Base-by-base conservation (phyloP, 2,329 filamentous ascomycete species). In the Trichophyton rubrum region DNA sequence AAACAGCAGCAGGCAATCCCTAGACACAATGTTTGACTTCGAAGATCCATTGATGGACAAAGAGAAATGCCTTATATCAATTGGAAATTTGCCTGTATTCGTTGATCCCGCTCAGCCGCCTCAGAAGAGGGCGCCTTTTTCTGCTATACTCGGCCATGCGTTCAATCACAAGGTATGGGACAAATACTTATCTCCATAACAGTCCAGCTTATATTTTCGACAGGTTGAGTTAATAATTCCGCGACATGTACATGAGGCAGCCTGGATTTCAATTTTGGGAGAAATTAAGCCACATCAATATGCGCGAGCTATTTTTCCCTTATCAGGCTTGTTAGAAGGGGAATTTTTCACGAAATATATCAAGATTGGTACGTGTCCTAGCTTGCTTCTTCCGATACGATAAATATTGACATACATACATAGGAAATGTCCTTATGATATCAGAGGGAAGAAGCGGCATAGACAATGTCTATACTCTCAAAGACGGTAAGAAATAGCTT, bases 301-400 rank as follows among this genome's bases (percentile, higher is more conserved):
- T 77, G 82, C 82, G 35, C 81, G 83, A 62, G 83, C 95, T 1
- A 82, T 83, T 65, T 85, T 95, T 81, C 82, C 83, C 2, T 78
- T 96, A 8, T 80, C 80, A 7, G 84, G 89, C 62, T 70, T 97
- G 3, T 71, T 97, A 0, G 80, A 87, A 38, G 82, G 83, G 0
- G 82, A 85, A 0, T 95, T 96, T 67, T 90, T 96, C 68, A 86
- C 82, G n/a, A 79, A 85, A 49, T 91, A 95, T 69, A 85, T 97
- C 66, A 95, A 95, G 72, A 81, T 80, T 62, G 88, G 88, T 88
- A 75, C 22, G 70, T 60, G 9, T 55, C 11, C 24, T 62, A 30
- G 30, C n/a, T 27, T 17, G 9, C 22, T 33, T 45, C 9, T 2
- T 27, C 24, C 35, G 33, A 33, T 13, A 24, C 11, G 38, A 4